phyloP scores from a whole-genome alignment of 108 stramenopile genomes.

The Seminavis robusta region DNA sequence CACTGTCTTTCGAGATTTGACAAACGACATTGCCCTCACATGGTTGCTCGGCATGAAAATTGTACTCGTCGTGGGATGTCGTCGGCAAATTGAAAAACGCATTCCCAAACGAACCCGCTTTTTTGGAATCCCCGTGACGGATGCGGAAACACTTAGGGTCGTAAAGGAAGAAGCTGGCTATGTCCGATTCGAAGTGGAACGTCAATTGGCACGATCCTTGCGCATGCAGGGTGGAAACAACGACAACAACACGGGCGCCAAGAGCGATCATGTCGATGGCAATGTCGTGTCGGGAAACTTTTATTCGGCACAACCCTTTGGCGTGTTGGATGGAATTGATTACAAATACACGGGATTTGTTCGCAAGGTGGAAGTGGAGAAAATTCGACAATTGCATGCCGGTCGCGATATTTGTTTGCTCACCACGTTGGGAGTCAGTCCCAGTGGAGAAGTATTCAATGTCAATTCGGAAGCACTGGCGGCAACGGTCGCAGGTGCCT shows the following conservation, averaged over 20 bases:
- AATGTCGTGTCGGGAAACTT: slow-evolving; percentile 88
- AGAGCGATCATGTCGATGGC: slow-evolving; percentile 41
- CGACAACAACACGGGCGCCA: slow-evolving; percentile 20
- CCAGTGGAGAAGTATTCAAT: slow-evolving; percentile 93
- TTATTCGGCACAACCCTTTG: slow-evolving; percentile 85
- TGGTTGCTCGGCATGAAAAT: slow-evolving; percentile 92
- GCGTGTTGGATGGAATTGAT: slow-evolving; percentile 76
- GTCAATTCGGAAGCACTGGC: slow-evolving; percentile 86
- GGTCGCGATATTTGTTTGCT: slow-evolving; percentile 89
- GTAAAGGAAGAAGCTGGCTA: slow-evolving; percentile 94
- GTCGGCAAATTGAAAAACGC: slow-evolving; percentile 76
- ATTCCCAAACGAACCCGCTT: slow-evolving; percentile 34
- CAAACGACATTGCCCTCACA: slow-evolving; percentile 91
- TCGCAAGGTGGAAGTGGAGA: slow-evolving; percentile 83
- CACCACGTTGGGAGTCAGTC: slow-evolving; percentile 87
- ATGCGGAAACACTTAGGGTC: slow-evolving; percentile 72
- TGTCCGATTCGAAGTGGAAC: slow-evolving; percentile 94
- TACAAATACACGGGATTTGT: slow-evolving; percentile 88
- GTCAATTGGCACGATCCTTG: slow-evolving; percentile 77
- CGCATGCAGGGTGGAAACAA: slow-evolving; percentile 51
- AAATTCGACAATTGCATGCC: slow-evolving; percentile 74
- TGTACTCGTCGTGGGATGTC: slow-evolving; percentile 65
- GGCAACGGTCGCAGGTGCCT: slow-evolving; percentile 66
- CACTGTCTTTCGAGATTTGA: slow-evolving; percentile 71
- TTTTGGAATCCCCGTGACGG: slow-evolving; percentile 81